phyloP scores from a whole-genome alignment of 108 stramenopile species.

The Skeletonema grethae region DNA sequence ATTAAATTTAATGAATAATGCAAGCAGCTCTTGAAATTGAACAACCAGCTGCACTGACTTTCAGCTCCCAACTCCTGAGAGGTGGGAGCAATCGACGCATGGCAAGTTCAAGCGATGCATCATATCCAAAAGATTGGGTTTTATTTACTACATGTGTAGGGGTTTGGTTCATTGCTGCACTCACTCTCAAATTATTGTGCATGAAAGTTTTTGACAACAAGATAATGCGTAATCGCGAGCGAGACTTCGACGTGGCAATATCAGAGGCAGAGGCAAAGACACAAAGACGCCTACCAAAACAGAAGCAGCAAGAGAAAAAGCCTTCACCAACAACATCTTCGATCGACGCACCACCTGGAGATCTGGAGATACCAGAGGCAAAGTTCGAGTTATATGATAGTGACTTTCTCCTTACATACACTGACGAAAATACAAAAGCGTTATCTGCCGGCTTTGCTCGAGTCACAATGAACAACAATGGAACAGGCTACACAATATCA shows the following conservation, averaged over 20 bases:
- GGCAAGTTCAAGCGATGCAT: neutral
- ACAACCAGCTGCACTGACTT: neutral
- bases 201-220: neutral
- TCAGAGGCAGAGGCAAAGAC: constrained; percentile 1
- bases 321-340: neutral
- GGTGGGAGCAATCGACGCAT: neutral
- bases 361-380: neutral
- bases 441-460: neutral
- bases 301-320: neutral
- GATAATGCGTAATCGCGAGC: neutral
- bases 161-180: neutral
- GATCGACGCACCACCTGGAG: no score
- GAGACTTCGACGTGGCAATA: neutral
- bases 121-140: neutral
- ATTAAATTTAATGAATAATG: no score
- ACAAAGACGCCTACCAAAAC: neutral
- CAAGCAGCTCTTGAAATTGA: neutral
- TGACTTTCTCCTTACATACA: neutral
- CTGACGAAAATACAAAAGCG: neutral
- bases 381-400: constrained; percentile 2
- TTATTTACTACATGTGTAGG: neutral
- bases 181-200: neutral
- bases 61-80: neutral
- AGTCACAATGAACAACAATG: neutral
- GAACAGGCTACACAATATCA: neutral